Evolutionary conservation across 2,329 filamentous ascomycete species (phyloP).

Genomic region (Colletotrichum echinochloae): DNA sequence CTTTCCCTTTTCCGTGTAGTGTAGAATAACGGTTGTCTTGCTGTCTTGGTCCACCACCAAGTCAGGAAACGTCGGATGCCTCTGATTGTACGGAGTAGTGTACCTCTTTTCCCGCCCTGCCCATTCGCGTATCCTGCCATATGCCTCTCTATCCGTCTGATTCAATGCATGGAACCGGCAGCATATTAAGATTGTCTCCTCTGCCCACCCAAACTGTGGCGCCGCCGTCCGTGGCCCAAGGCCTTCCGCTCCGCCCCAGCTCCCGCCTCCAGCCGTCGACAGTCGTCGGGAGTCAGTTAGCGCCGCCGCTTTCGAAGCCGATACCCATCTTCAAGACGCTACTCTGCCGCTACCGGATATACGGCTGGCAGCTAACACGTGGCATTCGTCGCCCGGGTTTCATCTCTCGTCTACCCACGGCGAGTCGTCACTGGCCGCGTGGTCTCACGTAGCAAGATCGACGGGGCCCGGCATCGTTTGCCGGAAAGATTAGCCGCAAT

Average conservation of each 20-base stretch:
- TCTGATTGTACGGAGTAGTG: too few relatives aligned
- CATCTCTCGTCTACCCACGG: conserved; percentile 18
- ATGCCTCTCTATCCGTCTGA: background rate
- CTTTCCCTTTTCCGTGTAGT: conserved; percentile 19
- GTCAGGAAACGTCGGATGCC: conserved; percentile 13
- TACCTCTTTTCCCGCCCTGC: conserved; percentile 3
- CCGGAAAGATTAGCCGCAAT: background rate
- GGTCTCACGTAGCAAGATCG: background rate
- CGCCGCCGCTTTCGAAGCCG: background rate
- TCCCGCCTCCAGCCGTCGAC: conserved; percentile 9
- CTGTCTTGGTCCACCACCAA: background rate
- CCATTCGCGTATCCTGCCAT: background rate
- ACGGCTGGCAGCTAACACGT: conserved; percentile 24
- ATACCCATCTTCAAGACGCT: conserved; percentile 3
- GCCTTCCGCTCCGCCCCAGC: conserved; percentile 28
- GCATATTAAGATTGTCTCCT: conserved; percentile 4
- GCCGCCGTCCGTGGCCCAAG: conserved; percentile 1
- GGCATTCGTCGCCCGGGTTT: conserved; percentile 22
- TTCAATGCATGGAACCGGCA: conserved; percentile 2
- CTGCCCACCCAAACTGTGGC: conserved; percentile 21
- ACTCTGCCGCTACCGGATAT: conserved; percentile 6
- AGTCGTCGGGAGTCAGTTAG: background rate
- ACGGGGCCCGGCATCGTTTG: conserved; percentile 3
- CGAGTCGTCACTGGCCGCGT: conserved; percentile 34
- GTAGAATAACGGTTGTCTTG: conserved; percentile 11